A percentile compares a stretch with the other conserved stretches of the same genome.
phyloP scores from a whole-genome alignment of 768 basidiomycete species.

The Kwoniella botswanensis region DNA sequence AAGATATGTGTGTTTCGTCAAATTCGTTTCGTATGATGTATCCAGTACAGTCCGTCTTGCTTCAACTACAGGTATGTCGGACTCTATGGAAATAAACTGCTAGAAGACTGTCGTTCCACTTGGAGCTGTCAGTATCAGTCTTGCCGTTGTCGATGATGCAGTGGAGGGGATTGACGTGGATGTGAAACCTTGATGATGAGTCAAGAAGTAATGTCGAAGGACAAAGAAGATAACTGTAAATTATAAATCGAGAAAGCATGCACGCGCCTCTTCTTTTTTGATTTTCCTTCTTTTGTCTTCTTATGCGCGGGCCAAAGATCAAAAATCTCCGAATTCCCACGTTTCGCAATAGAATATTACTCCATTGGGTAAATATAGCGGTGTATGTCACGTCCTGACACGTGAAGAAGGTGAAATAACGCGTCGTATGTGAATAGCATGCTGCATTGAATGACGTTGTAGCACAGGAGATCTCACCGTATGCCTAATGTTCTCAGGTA shows the following conservation, averaged over 20 bases:
- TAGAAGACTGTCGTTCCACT: too few species aligned
- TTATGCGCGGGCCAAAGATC: not conserved
- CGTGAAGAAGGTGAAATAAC: constrained; percentile 4
- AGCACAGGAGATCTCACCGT: not conserved
- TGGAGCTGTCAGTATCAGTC: too few species aligned
- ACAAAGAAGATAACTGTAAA: not conserved
- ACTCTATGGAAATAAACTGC: too few species aligned
- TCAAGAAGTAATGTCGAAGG: not conserved
- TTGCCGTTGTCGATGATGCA: not conserved
- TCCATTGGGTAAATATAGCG: not conserved
- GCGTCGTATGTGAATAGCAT: not conserved
- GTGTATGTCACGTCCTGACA: not conserved
- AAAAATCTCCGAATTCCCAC: constrained; percentile 13
- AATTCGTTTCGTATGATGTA: not conserved
- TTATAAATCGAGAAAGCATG: constrained; percentile 17
- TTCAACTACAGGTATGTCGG: too few species aligned
- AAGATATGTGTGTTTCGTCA: not conserved
- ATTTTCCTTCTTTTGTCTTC: not conserved
- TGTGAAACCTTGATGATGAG: not conserved
- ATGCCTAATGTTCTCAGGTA: constrained; percentile 14
- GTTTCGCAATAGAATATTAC: constrained; percentile 8
- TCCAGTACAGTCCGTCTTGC: not conserved
- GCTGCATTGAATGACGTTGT: not conserved
- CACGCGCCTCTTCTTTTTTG: constrained; percentile 19
- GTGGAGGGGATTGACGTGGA: not conserved